phyloP scores from a whole-genome alignment of 1,139 yeast species.

The Pichia sp. region DNA sequence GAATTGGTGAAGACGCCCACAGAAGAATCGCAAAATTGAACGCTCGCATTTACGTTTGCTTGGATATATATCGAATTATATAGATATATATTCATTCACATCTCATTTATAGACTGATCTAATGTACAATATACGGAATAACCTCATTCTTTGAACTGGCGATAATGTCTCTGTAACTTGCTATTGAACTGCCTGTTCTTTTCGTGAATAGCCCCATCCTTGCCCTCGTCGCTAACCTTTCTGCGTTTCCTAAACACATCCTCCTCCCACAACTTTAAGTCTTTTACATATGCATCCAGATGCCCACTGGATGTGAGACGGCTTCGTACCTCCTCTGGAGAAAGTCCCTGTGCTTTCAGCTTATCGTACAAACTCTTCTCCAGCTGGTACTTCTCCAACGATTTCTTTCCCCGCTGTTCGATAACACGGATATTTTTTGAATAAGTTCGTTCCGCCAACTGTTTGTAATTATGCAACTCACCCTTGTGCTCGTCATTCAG shows the following conservation, averaged over 20 bases:
- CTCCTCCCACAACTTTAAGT: constrained; percentile 14
- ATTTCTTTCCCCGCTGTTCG: constrained; percentile 23
- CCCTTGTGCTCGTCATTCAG: constrained; percentile 25
- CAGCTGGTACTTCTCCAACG: constrained; percentile 38
- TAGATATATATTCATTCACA: too few relatives aligned
- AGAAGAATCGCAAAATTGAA: neutral
- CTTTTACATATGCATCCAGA: constrained; percentile 7
- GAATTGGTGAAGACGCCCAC: neutral
- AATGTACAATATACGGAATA: neutral
- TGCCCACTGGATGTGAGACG: constrained; percentile 17
- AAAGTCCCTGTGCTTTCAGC: constrained; percentile 22
- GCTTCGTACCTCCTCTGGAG: constrained; percentile 29
- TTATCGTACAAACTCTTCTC: constrained; percentile 31
- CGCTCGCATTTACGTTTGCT: neutral
- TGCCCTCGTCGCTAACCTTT: constrained; percentile 8
- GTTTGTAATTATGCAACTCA: constrained; percentile 40
- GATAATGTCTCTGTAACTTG: constrained; percentile 53
- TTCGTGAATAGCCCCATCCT: constrained; percentile 51
- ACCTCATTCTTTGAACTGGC: neutral
- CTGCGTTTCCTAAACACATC: constrained; percentile 13
- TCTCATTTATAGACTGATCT: neutral
- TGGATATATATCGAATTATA: neutral
- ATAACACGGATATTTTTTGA: constrained; percentile 41
- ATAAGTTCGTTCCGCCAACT: constrained; percentile 55
- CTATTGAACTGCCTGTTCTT: constrained; percentile 76